These are phyloP conservation scores for Termitomyces titanicus DNA, from an alignment of 768 basidiomycete genomes.

Conservation along the genomic window DNA sequence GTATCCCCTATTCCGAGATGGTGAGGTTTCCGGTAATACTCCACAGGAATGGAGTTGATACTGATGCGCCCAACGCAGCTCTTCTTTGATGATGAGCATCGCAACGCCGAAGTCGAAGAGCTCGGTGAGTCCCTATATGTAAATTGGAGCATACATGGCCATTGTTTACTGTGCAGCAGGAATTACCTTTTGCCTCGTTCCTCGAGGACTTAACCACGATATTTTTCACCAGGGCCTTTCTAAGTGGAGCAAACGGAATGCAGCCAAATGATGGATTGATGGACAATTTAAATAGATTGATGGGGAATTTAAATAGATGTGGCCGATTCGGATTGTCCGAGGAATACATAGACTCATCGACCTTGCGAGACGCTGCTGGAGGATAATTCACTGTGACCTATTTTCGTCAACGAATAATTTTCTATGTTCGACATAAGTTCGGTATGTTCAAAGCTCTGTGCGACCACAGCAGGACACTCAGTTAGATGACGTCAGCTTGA, in stretches of 20 bases:
- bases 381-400: no score
- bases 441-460: no score
- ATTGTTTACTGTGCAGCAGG: conserved; percentile 37
- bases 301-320: background rate
- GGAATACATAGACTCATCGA: background rate
- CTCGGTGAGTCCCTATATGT: conserved; percentile 41
- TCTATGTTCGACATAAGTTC: no score
- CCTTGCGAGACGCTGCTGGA: no score
- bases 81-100: conserved; percentile 70
- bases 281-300: no score
- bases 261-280: conserved; percentile 7
- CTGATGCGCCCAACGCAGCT: conserved; percentile 30
- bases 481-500: no score
- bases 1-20: conserved; percentile 80
- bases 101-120: conserved; percentile 60
- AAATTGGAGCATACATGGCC: background rate
- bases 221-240: conserved; percentile 68
- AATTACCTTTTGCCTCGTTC: conserved; percentile 78
- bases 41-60: background rate
- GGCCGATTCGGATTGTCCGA: background rate
- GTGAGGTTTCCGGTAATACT: conserved; percentile 26
- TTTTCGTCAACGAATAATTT: no score
- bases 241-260: conserved; percentile 60
- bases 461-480: no score
- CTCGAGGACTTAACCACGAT: conserved; percentile 53